A percentile compares a stretch with the other conserved stretches of the same genome.
phyloP scores from a whole-genome alignment of 2,329 filamentous ascomycete genomes.

The Massarina eburnea region DNA sequence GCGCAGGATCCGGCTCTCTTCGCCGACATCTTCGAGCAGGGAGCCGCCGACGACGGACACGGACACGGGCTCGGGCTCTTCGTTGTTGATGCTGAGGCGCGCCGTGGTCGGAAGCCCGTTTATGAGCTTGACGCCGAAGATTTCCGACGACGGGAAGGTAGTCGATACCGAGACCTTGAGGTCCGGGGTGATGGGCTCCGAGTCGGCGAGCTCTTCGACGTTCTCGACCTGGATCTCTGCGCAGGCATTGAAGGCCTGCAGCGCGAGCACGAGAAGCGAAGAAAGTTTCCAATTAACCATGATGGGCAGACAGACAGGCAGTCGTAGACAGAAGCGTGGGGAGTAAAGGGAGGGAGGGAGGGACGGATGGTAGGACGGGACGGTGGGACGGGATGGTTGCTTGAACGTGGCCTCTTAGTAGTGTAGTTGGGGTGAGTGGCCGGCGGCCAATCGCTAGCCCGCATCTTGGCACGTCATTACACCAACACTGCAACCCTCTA shows the following conservation, averaged over 20 bases:
- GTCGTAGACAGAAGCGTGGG: slow-evolving; percentile 13
- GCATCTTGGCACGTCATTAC: too few species aligned
- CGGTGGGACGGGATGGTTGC: neutral
- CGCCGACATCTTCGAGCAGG: slow-evolving; percentile 62
- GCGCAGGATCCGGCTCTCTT: slow-evolving; percentile 65
- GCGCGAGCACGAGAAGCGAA: slow-evolving; percentile 69
- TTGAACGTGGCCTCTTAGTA: slow-evolving; percentile 8
- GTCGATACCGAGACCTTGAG: slow-evolving; percentile 59
- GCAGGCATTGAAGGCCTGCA: slow-evolving; percentile 66
- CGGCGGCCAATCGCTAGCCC: too few species aligned
- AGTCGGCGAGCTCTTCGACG: slow-evolving; percentile 57
- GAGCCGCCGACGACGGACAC: slow-evolving; percentile 77
- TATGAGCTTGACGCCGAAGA: slow-evolving; percentile 93
- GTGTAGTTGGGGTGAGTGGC: neutral
- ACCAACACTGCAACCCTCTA: too few species aligned
- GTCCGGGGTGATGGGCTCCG: slow-evolving; percentile 62
- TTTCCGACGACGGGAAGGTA: slow-evolving; percentile 68
- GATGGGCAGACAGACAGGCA: slow-evolving; percentile 30
- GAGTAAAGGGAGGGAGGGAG: slow-evolving; percentile 8
- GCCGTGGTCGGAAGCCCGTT: slow-evolving; percentile 87
- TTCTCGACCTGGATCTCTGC: slow-evolving; percentile 55
- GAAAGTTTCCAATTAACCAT: slow-evolving; percentile 78
- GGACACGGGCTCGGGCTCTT: slow-evolving; percentile 73
- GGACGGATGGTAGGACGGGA: slow-evolving; percentile 5
- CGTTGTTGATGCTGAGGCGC: slow-evolving; percentile 79